phyloP scores from a whole-genome alignment of 192 early-diverging fungal genomes.

The Coemansia sp. region DNA sequence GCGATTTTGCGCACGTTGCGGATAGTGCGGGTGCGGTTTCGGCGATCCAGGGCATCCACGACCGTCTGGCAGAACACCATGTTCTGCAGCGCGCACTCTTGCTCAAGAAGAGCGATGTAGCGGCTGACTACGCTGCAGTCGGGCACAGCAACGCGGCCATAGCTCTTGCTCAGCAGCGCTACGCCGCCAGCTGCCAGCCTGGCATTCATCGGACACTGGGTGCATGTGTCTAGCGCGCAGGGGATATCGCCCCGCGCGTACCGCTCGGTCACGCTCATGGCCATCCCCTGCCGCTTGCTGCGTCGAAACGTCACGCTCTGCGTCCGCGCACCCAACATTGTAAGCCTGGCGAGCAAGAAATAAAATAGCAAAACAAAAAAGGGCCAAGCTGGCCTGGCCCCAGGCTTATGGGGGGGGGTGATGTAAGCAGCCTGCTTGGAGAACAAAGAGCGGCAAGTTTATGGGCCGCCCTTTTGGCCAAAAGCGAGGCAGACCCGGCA shows the following conservation, averaged over 20 bases:
- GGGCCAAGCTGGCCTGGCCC: too few relatives aligned
- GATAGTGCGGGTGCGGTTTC: conserved; percentile 62
- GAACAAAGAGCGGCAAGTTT: too few relatives aligned
- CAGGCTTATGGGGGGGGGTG: too few relatives aligned
- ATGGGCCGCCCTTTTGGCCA: too few relatives aligned
- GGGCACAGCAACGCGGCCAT: conserved; percentile 20
- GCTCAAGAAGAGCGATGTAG: conserved; percentile 71
- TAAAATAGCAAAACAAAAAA: not conserved
- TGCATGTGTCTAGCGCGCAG: conserved; percentile 25
- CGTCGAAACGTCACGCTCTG: conserved; percentile 43
- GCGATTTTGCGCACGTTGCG: conserved; percentile 61
- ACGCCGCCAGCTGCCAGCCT: conserved; percentile 15
- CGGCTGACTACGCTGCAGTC: conserved; percentile 51
- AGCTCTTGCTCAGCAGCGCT: conserved; percentile 18
- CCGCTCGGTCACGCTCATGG: conserved; percentile 43
- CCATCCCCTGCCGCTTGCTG: conserved; percentile 49
- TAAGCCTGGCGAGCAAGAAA: not conserved
- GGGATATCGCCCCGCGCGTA: conserved; percentile 41
- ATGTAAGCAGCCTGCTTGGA: too few relatives aligned
- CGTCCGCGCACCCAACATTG: conserved; percentile 24
- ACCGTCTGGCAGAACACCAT: conserved; percentile 69
- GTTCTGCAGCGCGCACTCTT: conserved; percentile 58
- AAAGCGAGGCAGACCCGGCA: too few relatives aligned
- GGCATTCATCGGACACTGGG: conserved; percentile 18
- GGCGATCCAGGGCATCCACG: conserved; percentile 57